A percentile compares a stretch with the other conserved stretches of the same genome.
phyloP scores from a whole-genome alignment of 2,329 filamentous ascomycete species.

The Monosporascus sp. region DNA sequence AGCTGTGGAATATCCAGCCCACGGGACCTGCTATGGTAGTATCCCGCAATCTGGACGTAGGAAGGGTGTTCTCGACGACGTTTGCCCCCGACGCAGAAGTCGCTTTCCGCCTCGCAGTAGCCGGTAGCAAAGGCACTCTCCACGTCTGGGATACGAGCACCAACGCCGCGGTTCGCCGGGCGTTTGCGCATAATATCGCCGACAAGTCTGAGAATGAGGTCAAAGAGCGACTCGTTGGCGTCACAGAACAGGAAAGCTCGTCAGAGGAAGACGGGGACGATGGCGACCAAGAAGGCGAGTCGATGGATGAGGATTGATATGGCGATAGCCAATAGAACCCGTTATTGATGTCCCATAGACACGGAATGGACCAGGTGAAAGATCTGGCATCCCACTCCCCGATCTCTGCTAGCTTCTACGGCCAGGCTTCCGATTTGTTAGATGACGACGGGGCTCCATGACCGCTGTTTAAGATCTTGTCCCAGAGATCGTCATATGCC shows the following conservation, averaged over 20 bases:
- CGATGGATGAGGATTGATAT: constrained; percentile 52
- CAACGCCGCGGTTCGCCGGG: constrained; percentile 77
- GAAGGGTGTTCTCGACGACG: constrained; percentile 84
- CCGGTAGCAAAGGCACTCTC: constrained; percentile 87
- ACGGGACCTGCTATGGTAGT: constrained; percentile 86
- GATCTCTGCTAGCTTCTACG: too few relatives aligned
- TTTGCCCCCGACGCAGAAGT: constrained; percentile 91
- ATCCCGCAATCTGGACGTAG: constrained; percentile 85
- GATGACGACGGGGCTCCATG: too few relatives aligned
- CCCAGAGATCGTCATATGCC: too few relatives aligned
- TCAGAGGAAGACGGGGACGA: constrained; percentile 37
- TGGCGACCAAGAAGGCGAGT: constrained; percentile 31
- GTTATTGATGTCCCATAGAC: neutral
- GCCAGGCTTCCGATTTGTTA: too few relatives aligned
- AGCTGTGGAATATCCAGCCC: constrained; percentile 87
- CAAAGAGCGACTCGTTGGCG: constrained; percentile 71
- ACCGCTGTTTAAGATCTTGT: too few relatives aligned
- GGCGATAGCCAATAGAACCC: neutral
- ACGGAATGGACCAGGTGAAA: neutral
- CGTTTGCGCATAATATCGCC: constrained; percentile 71
- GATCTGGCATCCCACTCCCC: neutral
- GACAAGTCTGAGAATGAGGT: constrained; percentile 52
- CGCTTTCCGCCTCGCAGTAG: constrained; percentile 86
- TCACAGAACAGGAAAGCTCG: constrained; percentile 60
- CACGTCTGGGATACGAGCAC: constrained; percentile 97